Percentiles rank a stretch among this genome's conserved stretches.
Conservation (phyloP, 257 asterid genomes). For the Forsythia suspensa region DNA sequence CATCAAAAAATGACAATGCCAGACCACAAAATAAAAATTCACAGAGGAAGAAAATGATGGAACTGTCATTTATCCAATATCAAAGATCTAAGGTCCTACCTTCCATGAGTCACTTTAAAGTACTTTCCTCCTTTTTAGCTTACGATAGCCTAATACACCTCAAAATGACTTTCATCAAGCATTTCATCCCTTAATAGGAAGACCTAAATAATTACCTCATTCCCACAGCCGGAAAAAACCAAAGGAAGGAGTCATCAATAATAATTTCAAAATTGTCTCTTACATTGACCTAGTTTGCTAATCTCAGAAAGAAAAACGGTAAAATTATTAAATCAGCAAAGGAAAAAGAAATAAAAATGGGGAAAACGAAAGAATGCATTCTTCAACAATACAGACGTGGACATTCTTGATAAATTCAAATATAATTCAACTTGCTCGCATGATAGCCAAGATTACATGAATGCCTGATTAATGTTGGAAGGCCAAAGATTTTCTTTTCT, state of each 20-base stretch:
- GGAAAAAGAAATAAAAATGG: neutral
- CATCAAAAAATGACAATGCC: neutral
- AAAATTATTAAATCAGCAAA: neutral
- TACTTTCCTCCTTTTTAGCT: neutral
- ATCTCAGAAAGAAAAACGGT: neutral
- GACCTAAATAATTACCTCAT: neutral
- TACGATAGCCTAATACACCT: constrained; percentile 4
- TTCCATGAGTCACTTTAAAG: neutral
- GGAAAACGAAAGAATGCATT: neutral
- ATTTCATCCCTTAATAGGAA: neutral
- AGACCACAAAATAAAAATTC: neutral
- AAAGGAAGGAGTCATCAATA: neutral
- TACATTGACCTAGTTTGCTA: neutral
- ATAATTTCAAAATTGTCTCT: neutral
- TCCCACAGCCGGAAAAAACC: neutral
- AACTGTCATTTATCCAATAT: neutral
- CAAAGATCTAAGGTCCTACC: neutral
- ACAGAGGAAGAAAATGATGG: neutral
- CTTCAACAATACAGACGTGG: neutral
- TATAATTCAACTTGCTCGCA: neutral
- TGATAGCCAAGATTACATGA: neutral
- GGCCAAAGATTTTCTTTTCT: neutral
- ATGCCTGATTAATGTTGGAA: neutral
- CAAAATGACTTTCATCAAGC: neutral
- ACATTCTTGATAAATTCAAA: neutral